A percentile compares a stretch with the other conserved stretches of the same genome.
phyloP scores from a whole-genome alignment of 2,329 filamentous ascomycete species.

The Calonectria hawksworthii region DNA sequence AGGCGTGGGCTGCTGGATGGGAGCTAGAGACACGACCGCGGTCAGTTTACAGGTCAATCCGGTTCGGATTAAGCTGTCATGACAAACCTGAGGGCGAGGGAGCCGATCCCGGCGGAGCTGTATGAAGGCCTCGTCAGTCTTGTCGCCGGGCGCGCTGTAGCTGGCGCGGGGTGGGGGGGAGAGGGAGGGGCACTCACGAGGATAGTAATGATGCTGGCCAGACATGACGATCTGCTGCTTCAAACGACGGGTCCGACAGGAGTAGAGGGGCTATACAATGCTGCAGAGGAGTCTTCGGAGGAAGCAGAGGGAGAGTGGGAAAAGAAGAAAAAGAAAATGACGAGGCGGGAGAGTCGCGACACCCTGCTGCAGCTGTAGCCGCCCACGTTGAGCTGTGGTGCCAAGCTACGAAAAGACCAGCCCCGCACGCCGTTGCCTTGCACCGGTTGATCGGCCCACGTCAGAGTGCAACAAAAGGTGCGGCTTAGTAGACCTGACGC shows the following conservation, averaged over 20 bases:
- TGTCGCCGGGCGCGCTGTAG: conserved; percentile 12
- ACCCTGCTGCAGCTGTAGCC: conserved; percentile 29
- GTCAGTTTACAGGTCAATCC: conserved; percentile 29
- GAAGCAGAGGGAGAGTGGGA: neutral
- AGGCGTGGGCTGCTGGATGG: conserved; percentile 31
- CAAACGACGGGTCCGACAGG: neutral
- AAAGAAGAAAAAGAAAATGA: conserved; percentile 7
- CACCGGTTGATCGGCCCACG: conserved; percentile 8
- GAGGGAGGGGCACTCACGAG: conserved; percentile 54
- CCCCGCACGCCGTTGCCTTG: conserved; percentile 24
- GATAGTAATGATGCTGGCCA: conserved; percentile 60
- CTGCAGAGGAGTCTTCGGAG: neutral
- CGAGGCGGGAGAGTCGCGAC: conserved; percentile 12
- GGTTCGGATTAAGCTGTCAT: conserved; percentile 6
- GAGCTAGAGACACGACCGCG: conserved; percentile 33
- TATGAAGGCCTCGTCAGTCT: conserved; percentile 39
- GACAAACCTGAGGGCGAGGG: conserved; percentile 47
- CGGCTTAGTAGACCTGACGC: neutral
- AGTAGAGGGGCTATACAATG: neutral
- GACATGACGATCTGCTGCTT: conserved; percentile 51
- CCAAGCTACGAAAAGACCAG: conserved; percentile 25
- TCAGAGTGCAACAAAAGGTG: neutral
- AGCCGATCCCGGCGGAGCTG: conserved; percentile 58
- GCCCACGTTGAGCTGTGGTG: conserved; percentile 25
- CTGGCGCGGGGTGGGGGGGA: neutral